Conservation (phyloP, 345 rosid species). For the Moricandia arvensis region DNA sequence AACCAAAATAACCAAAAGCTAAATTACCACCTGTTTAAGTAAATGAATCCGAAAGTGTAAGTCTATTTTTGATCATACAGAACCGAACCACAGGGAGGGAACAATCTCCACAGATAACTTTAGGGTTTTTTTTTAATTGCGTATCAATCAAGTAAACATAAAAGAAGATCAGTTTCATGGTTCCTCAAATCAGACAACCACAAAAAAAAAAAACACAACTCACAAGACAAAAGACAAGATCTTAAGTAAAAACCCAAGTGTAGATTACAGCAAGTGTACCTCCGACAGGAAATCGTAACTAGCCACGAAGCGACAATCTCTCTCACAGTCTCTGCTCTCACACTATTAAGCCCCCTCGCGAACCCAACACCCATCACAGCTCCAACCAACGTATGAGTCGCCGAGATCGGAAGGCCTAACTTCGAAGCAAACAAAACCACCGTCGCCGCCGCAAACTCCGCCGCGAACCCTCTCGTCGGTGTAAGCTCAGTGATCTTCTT, state of each 20-base stretch:
- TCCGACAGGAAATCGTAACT: constrained; percentile 86
- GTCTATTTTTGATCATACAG: too few relatives aligned
- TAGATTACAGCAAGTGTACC: constrained; percentile 74
- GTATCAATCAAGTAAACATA: constrained; percentile 22
- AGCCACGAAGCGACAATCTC: constrained; percentile 92
- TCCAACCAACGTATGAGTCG: constrained; percentile 90
- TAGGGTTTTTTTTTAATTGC: background rate
- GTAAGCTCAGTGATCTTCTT: constrained; percentile 95
- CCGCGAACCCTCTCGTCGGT: constrained; percentile 95
- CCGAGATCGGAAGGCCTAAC: constrained; percentile 83
- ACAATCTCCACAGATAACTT: background rate
- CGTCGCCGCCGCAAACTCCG: constrained; percentile 93
- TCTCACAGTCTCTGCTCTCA: constrained; percentile 82
- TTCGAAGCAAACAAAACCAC: constrained; percentile 91
- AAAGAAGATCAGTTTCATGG: constrained; percentile 19
- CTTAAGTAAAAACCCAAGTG: constrained; percentile 87
- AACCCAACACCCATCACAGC: constrained; percentile 99
- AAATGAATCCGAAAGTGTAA: too few relatives aligned
- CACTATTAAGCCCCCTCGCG: constrained; percentile 87
- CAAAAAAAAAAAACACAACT: constrained; percentile 10
- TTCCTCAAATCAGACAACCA: constrained; percentile 23
- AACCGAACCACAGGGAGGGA: too few relatives aligned
- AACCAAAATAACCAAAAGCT: too few relatives aligned
- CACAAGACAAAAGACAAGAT: constrained; percentile 60
- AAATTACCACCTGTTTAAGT: too few relatives aligned